Percentiles rank a stretch among this genome's conserved stretches.
phyloP scores from a whole-genome alignment of 1,284 basidiomycete species.

The Irpex rosettiformis region DNA sequence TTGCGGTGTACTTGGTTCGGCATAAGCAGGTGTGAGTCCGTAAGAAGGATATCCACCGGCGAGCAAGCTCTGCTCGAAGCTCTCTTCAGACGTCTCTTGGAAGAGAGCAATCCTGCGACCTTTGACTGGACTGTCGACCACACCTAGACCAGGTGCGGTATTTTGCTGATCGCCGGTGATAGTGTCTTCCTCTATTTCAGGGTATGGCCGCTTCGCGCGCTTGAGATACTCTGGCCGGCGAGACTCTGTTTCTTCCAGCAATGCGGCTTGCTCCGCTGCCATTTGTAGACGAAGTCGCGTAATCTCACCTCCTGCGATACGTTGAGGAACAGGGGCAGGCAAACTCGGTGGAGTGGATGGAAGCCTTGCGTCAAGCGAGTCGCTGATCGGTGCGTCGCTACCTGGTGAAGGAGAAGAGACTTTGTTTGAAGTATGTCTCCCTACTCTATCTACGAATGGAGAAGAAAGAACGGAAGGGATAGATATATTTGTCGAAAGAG shows the following conservation, averaged over 20 bases:
- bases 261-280: constrained; percentile 44
- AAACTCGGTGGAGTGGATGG: constrained; percentile 19
- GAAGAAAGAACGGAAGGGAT: constrained; percentile 30
- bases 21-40: constrained; percentile 32
- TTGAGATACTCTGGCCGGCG: constrained; percentile 67
- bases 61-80: constrained; percentile 77
- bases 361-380: constrained; percentile 31
- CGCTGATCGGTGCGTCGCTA: constrained; percentile 17
- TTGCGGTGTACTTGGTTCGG: constrained; percentile 27
- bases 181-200: constrained; percentile 33
- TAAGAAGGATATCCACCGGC: constrained; percentile 73
- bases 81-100: constrained; percentile 77
- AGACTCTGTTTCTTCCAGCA: constrained; percentile 50
- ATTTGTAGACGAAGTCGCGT: constrained; percentile 52
- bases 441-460: constrained; percentile 26
- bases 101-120: constrained; percentile 69
- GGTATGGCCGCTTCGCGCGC: constrained; percentile 45
- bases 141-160: constrained; percentile 41
- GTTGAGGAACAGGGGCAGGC: constrained; percentile 23
- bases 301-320: constrained; percentile 48
- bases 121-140: constrained; percentile 63
- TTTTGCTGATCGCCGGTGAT: constrained; percentile 19
- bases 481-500: constrained; percentile 18
- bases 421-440: constrained; percentile 15
- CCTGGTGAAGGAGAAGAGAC: constrained; percentile 21